phyloP scores from a whole-genome alignment of 2,329 filamentous ascomycete species.

The Monosporascus ibericus region DNA sequence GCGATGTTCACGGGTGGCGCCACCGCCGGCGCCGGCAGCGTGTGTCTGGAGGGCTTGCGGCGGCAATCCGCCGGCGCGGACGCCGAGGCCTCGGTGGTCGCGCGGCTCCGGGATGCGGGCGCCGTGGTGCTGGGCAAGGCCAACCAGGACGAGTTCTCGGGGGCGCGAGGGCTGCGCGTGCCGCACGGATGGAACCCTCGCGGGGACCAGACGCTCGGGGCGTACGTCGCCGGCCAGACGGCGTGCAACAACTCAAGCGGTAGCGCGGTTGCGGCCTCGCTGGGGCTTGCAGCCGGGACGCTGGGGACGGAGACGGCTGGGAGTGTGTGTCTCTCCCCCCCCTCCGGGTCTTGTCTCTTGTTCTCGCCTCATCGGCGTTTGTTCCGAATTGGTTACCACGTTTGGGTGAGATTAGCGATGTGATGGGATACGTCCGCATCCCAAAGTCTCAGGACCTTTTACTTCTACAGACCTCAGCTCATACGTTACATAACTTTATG shows the following conservation, averaged over 20 bases:
- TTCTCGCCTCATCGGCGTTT: no score
- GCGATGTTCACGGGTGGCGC: conserved; percentile 38
- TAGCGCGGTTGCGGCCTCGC: conserved; percentile 51
- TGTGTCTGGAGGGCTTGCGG: conserved; percentile 4
- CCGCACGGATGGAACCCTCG: conserved; percentile 58
- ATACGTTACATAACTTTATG: no score
- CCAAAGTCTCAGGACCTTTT: no score
- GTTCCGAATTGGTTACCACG: no score
- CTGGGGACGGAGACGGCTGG: conserved; percentile 61
- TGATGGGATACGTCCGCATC: no score
- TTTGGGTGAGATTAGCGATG: no score
- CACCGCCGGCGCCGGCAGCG: conserved; percentile 18
- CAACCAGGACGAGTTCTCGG: conserved; percentile 54
- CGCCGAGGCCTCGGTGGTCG: conserved; percentile 35
- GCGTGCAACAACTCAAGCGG: conserved; percentile 57
- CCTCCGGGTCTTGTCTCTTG: no score
- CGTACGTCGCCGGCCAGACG: conserved; percentile 55
- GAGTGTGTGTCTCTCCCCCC: conserved; percentile 23
- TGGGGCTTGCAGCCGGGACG: conserved; percentile 53
- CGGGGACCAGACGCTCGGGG: conserved; percentile 54
- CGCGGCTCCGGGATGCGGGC: conserved; percentile 48
- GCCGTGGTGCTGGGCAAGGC: conserved; percentile 55
- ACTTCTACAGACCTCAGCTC: no score
- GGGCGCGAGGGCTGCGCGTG: conserved; percentile 47
- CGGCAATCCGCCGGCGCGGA: neutral